Evolutionary conservation across 1,139 yeast species (phyloP).

Genomic region (Scheffersomyces illinoinensis): DNA sequence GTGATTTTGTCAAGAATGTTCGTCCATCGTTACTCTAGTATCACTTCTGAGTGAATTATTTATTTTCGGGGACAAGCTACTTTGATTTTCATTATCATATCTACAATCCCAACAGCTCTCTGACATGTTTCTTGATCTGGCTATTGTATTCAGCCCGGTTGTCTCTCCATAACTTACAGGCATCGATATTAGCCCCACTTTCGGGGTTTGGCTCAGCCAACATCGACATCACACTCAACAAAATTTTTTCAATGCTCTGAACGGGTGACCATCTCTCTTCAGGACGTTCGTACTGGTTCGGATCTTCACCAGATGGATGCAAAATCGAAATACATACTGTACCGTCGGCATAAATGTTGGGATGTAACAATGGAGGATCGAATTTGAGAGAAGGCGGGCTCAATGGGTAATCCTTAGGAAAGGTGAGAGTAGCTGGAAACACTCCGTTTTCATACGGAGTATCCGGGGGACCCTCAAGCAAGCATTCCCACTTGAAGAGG

Average conservation of each 20-base stretch:
- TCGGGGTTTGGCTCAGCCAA: conserved; percentile 96
- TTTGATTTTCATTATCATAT: not conserved
- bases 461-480: conserved; percentile 89
- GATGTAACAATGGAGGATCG: conserved; percentile 85
- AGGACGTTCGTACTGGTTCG: conserved; percentile 90
- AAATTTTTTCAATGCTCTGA: conserved; percentile 92
- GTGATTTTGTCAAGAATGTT: not conserved
- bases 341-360: conserved; percentile 91
- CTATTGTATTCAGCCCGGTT: conserved; percentile 65
- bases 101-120: conserved; percentile 63
- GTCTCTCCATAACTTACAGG: conserved; percentile 93
- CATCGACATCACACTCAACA: conserved; percentile 92
- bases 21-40: not conserved
- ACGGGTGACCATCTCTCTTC: conserved; percentile 98
- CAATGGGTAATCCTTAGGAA: conserved; percentile 89
- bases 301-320: conserved; percentile 97
- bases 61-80: not conserved
- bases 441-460: conserved; percentile 94
- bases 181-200: conserved; percentile 96
- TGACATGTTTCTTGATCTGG: conserved; percentile 65
- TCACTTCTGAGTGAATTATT: not conserved
- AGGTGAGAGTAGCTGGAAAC: conserved; percentile 78
- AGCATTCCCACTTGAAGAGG: conserved; percentile 86
- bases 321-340: conserved; percentile 93
- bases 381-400: conserved; percentile 87